These are phyloP conservation scores for Circinella minor DNA, from an alignment of 371 early-diverging fungal genomes.

Conservation along the genomic window DNA sequence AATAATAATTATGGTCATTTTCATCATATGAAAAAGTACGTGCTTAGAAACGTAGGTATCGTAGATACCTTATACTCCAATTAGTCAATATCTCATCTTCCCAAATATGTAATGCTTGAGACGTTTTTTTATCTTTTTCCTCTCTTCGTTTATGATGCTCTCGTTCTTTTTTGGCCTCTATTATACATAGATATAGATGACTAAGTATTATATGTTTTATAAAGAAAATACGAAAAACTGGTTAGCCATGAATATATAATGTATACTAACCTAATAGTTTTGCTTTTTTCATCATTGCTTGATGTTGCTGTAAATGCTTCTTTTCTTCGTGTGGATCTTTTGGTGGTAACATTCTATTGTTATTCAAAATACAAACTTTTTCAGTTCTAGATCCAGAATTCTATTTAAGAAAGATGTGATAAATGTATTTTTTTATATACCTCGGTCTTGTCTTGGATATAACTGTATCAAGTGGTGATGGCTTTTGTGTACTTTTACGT, in stretches of 20 bases:
- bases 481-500: slow-evolving; percentile 38
- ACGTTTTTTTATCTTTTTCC: slow-evolving; percentile 27
- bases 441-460: slow-evolving; percentile 56
- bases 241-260: too few species aligned
- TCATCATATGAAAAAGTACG: too few species aligned
- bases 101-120: slow-evolving; percentile 38
- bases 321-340: slow-evolving; percentile 55
- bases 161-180: slow-evolving; percentile 44
- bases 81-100: slow-evolving; percentile 50
- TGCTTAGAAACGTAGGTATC: too few species aligned
- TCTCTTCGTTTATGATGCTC: slow-evolving; percentile 28
- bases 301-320: slow-evolving; percentile 53
- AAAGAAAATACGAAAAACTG: background rate
- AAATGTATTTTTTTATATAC: slow-evolving; percentile 22
- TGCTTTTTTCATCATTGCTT: slow-evolving; percentile 56
- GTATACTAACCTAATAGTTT: slow-evolving; percentile 29
- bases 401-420: background rate
- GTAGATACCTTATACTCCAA: slow-evolving; percentile 39
- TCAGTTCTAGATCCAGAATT: background rate
- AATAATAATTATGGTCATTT: background rate
- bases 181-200: too few species aligned
- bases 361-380: background rate
- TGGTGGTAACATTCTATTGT: slow-evolving; percentile 49
- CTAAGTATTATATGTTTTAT: too few species aligned
- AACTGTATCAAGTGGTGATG: slow-evolving; percentile 49